Percentiles rank a stretch among this genome's conserved stretches.
phyloP scores from a whole-genome alignment of 331 rosid species.

The Cydonia oblonga region DNA sequence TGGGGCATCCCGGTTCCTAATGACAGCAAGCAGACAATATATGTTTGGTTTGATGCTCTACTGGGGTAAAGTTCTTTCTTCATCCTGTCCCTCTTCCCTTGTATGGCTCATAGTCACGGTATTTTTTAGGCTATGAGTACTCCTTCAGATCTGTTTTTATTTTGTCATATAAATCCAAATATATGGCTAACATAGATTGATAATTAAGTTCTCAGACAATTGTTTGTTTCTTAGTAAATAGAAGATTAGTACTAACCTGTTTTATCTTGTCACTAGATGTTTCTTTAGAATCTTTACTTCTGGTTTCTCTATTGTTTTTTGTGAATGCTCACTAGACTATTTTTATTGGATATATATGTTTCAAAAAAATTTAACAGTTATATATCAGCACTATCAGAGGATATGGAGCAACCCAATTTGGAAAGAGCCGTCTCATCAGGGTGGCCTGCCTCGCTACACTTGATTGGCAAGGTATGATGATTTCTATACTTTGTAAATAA shows the following conservation, averaged over 20 bases:
- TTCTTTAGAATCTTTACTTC: neutral
- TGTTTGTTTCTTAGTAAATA: neutral
- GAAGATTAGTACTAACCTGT: neutral
- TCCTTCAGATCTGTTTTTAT: too few relatives aligned
- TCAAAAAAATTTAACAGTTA: conserved; percentile 32
- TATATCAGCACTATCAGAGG: conserved; percentile 80
- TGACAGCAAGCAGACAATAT: conserved; percentile 76
- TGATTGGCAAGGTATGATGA: conserved; percentile 80
- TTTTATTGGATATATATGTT: neutral
- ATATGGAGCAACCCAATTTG: conserved; percentile 42
- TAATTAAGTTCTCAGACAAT: neutral
- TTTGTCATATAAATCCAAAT: too few relatives aligned
- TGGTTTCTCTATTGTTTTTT: neutral
- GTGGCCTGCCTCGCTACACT: conserved; percentile 88
- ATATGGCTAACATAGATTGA: neutral
- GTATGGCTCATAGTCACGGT: neutral
- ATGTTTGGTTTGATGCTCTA: conserved; percentile 98
- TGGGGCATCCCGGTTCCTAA: conserved; percentile 99
- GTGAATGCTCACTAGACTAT: neutral
- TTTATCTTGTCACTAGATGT: neutral
- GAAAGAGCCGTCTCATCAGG: conserved; percentile 60
- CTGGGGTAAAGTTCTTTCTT: conserved; percentile 56
- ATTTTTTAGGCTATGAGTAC: neutral
- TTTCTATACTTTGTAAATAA: neutral
- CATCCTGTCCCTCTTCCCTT: neutral